phyloP scores from a whole-genome alignment of 192 early-diverging fungal genomes.

The Coemansia sp. region DNA sequence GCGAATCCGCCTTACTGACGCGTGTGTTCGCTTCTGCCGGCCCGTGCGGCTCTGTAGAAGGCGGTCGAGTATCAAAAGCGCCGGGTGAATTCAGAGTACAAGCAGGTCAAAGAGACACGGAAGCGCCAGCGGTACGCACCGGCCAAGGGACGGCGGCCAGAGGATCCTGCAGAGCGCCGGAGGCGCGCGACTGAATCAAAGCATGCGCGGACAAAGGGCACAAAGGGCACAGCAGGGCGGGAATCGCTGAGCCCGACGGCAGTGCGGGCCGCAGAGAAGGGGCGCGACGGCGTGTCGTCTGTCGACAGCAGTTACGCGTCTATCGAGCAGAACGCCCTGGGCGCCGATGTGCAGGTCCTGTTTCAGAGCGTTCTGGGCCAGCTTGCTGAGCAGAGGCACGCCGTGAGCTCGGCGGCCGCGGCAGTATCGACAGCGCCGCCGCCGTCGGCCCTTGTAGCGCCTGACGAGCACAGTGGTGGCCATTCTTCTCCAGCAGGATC shows the following conservation, averaged over 20 bases:
- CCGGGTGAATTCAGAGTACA: conserved; percentile 31
- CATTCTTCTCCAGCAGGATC: too few relatives aligned
- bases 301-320: conserved; percentile 19
- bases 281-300: conserved; percentile 5
- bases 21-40: not conserved
- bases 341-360: conserved; percentile 37
- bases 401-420: conserved; percentile 10
- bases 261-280: conserved; percentile 7
- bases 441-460: not conserved
- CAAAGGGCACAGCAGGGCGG: conserved; percentile 6
- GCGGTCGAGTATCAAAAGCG: conserved; percentile 45
- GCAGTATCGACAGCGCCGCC: not conserved
- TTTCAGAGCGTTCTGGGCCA: conserved; percentile 47
- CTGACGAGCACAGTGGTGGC: too few relatives aligned
- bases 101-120: conserved; percentile 31
- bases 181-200: conserved; percentile 27
- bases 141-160: conserved; percentile 17
- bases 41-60: conserved; percentile 8
- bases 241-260: conserved; percentile 37
- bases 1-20: not conserved
- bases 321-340: conserved; percentile 40
- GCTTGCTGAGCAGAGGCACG: conserved; percentile 36
- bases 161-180: conserved; percentile 25
- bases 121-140: conserved; percentile 20
- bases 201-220: conserved; percentile 10